Evolutionary conservation across 2,329 filamentous ascomycete genomes (phyloP).

Genomic region (Meredithiella fracta): DNA sequence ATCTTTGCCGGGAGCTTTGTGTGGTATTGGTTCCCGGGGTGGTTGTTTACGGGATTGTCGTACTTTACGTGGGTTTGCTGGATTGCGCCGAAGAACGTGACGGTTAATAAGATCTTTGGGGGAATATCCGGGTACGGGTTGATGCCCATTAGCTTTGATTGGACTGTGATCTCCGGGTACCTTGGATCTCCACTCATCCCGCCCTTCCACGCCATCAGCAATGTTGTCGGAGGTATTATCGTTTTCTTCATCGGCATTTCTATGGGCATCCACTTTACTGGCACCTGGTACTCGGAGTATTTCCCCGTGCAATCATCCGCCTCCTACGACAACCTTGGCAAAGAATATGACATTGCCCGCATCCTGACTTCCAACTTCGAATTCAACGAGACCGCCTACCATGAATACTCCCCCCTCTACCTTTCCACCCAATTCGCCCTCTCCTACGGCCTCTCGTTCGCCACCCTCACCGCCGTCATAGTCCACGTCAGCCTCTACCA

Average conservation of each 20-base stretch:
- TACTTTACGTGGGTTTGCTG: slow-evolving; percentile 45
- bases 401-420: slow-evolving; percentile 43
- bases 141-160: slow-evolving; percentile 50
- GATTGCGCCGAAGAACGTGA: slow-evolving; percentile 43
- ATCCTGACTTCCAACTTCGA: slow-evolving; percentile 33
- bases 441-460: slow-evolving; percentile 48
- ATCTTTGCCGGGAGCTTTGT: slow-evolving; percentile 33
- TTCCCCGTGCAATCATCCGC: slow-evolving; percentile 38
- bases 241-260: slow-evolving; percentile 31
- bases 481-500: slow-evolving; percentile 40
- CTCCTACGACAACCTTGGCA: slow-evolving; percentile 40
- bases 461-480: slow-evolving; percentile 45
- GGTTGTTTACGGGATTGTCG: slow-evolving; percentile 45
- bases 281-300: slow-evolving; percentile 33
- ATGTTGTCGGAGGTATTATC: slow-evolving; percentile 38
- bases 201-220: slow-evolving; percentile 43
- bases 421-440: slow-evolving; percentile 45
- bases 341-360: slow-evolving; percentile 32
- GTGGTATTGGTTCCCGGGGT: slow-evolving; percentile 48
- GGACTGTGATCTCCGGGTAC: slow-evolving; percentile 43
- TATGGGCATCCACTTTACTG: slow-evolving; percentile 31
- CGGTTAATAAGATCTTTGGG: slow-evolving; percentile 51
- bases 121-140: slow-evolving; percentile 43
- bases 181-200: slow-evolving; percentile 40
- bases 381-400: slow-evolving; percentile 35